These are phyloP conservation scores for Hirsutella minnesotensis DNA, from an alignment of 2,329 filamentous ascomycete genomes.

Conservation along the genomic window DNA sequence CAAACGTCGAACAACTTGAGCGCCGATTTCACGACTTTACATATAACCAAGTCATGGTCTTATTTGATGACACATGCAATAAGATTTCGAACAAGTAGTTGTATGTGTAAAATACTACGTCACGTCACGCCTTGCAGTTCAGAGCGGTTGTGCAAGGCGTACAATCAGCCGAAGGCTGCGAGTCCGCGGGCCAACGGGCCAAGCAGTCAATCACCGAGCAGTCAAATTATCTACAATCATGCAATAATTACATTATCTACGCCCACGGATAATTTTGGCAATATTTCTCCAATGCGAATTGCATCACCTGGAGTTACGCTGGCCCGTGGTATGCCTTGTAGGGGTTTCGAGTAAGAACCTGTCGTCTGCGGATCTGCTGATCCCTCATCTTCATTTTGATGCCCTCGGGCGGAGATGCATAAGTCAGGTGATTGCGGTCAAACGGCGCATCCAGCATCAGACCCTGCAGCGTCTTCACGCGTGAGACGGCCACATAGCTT, in stretches of 20 bases:
- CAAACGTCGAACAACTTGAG: too few species aligned
- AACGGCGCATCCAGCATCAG: not conserved
- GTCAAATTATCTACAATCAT: too few species aligned
- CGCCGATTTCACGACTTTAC: too few species aligned
- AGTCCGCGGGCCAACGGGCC: too few species aligned
- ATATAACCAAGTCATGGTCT: too few species aligned
- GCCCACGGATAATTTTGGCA: not conserved
- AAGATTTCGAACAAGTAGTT: too few species aligned
- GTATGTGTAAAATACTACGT: not conserved
- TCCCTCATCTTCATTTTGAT: not conserved
- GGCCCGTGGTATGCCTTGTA: not conserved
- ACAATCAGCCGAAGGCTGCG: too few species aligned
- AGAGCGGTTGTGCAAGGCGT: too few species aligned
- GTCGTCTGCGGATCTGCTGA: not conserved
- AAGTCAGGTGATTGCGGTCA: not conserved
- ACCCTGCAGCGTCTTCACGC: not conserved
- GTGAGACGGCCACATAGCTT: not conserved
- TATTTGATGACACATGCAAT: too few species aligned
- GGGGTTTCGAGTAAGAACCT: not conserved
- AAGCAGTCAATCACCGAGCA: too few species aligned
- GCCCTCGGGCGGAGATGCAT: not conserved
- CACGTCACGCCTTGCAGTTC: not conserved
- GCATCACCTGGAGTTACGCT: constrained; percentile 7
- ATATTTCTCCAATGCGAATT: not conserved
- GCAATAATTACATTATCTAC: too few species aligned